These are phyloP conservation scores for Claviceps sp. DNA, from an alignment of 2,329 filamentous ascomycete species.

Conservation along the genomic window DNA sequence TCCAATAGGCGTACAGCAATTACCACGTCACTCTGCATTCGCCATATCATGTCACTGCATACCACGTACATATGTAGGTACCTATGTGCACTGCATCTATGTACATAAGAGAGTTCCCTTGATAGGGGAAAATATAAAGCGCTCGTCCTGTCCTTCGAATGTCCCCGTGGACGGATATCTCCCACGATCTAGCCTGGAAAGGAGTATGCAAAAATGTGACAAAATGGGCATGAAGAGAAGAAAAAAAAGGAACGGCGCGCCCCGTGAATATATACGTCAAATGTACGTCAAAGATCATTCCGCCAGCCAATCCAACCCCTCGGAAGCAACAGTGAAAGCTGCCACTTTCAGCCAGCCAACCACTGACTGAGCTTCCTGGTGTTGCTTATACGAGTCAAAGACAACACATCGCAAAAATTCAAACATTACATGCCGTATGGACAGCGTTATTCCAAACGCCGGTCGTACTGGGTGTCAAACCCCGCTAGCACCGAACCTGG, in stretches of 20 bases:
- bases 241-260: not conserved
- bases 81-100: no score
- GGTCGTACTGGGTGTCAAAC: not conserved
- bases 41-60: no score
- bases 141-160: no score
- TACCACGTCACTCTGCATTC: no score
- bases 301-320: not conserved
- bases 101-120: no score
- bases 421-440: not conserved
- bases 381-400: not conserved
- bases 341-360: no score
- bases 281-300: not conserved
- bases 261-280: not conserved
- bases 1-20: no score
- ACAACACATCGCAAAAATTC: not conserved
- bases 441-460: conserved; percentile 1
- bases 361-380: no score
- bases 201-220: not conserved
- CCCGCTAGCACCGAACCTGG: not conserved
- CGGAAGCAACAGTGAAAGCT: not conserved
- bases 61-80: no score
- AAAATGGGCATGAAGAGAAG: not conserved
- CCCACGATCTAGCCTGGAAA: not conserved
- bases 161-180: conserved; percentile 2
- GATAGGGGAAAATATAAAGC: no score